Base-by-base conservation (phyloP, 202 grass and related monocot genomes). In the Carex arenaria region DNA sequence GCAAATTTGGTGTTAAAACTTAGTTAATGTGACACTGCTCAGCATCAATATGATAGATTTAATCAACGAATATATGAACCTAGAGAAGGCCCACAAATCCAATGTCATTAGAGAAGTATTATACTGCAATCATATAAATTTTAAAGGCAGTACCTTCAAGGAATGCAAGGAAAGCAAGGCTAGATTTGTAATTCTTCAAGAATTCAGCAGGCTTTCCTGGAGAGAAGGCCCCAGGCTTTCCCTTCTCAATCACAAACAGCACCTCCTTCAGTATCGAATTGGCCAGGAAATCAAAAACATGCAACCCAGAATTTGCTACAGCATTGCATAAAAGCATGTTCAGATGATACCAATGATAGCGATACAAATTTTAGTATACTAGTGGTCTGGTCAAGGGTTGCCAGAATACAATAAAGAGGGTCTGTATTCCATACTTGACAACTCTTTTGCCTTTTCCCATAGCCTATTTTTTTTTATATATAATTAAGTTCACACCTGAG, bases 181-280 rank as follows among this genome's bases (percentile, higher is more conserved):
- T 98, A 3, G 91, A 87, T 89, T 92, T 98, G 83, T 95, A 98
- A 84, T 98, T 98, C 84, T 92, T 93, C 26, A 98, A 63, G 67
- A 98, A 98, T 10, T 92, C 89, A 89, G 88, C 87, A 74, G 96
- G 96, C 63, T 91, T 98, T 85, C 95, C 95, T 72, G 95, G 89
- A 79, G 95, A 98, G 82, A 90, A 95, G 36, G 95, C 90, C 81
- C 93, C 91, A 47, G 96, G 91, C 78, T 95, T 98, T 71, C 89
- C 91, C 79, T 95, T 98, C 71, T 95, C 87, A 72, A 98, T 93
- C 36, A 91, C 86, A 83, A 89, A 81, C 80, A 95, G 83, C 3
- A 95, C 91, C 86, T 98, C 96, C 82, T 95, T 98, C 64, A 98
- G 83, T 86, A 98, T 92, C 68, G 96, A 95, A 90, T 98, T 98